These are phyloP conservation scores for Fusarium illudens DNA, from an alignment of 2,329 filamentous ascomycete genomes.

Conservation along the genomic window DNA sequence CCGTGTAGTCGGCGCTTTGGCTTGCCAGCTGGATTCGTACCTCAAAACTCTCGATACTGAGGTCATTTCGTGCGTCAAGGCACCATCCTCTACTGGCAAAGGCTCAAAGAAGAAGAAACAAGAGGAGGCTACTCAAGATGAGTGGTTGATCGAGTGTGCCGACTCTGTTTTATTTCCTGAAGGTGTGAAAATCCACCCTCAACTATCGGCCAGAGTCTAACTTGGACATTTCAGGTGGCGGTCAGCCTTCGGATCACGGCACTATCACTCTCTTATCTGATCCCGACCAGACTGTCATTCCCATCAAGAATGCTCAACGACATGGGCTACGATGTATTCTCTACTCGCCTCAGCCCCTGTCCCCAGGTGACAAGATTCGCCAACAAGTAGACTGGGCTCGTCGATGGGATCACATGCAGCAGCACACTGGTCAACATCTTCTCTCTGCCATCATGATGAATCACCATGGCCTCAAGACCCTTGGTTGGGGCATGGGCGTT, in stretches of 20 bases:
- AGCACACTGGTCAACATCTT: constrained; percentile 46
- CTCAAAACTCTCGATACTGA: constrained; percentile 36
- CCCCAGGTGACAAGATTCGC: constrained; percentile 29
- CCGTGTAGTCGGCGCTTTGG: constrained; percentile 40
- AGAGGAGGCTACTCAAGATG: constrained; percentile 27
- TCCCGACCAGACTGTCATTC: constrained; percentile 18
- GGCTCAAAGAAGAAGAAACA: constrained; percentile 35
- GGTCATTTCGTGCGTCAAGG: constrained; percentile 43
- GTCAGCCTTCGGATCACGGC: constrained; percentile 45
- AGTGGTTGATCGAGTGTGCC: constrained; percentile 44
- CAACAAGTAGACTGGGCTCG: constrained; percentile 43
- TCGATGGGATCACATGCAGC: constrained; percentile 48
- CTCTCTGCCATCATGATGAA: constrained; percentile 45
- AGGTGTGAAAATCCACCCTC: constrained; percentile 6
- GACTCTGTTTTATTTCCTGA: constrained; percentile 46
- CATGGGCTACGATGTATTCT: constrained; percentile 41
- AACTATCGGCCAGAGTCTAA: background rate
- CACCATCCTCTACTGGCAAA: constrained; percentile 24
- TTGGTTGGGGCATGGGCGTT: constrained; percentile 45
- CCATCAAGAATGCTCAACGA: constrained; percentile 39
- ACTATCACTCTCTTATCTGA: constrained; percentile 28
- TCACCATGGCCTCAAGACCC: constrained; percentile 34
- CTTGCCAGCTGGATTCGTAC: constrained; percentile 43
- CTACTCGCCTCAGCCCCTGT: constrained; percentile 31
- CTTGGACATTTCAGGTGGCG: constrained; percentile 36